Base-by-base conservation (phyloP, 2,329 filamentous ascomycete genomes). In the Xylariaceae sp. region DNA sequence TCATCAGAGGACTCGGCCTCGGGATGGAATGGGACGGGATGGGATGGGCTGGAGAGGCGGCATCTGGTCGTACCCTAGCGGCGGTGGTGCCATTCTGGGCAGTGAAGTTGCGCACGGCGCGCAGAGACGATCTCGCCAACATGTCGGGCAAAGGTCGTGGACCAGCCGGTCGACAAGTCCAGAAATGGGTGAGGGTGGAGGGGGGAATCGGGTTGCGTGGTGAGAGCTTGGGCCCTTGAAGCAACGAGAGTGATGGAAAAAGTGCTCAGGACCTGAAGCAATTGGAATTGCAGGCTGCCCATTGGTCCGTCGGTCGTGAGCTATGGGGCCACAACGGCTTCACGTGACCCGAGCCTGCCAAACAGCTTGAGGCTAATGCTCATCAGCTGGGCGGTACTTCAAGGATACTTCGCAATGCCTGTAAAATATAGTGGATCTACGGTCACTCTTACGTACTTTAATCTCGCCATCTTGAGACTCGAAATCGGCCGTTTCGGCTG, bases 41-140 rank as follows among this genome's bases (percentile, higher is more conserved):
- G 4, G 51, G 58, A n/a, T 58, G 39, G 23, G 23, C 23, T 30
- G 23, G 23, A 30, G 23, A 30, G 23, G 23, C 23, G 23, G 37
- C 37, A 41, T 41, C 37, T 47, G 47, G 67, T 71, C 86, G 83
- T 86, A 90, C 91, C 88, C 88, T 90, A 74, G 87, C 81, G 75
- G 85, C 84, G 76, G 85, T 81, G 75, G 87, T 82, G 78, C 84
- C 83, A 82, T 88, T 88, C 81, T 86, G 82, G 73, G 88, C 84
- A 78, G 87, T 88, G 82, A 92, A 83, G 74, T 88, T 84, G 86
- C 92, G 92, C 85, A 89, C 84, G 77, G 89, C 87, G 83, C 91
- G 91, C 84, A 95, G 81, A 80, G 86, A 86, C 80, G 92, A 91
- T 84, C 92, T 89, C 81, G 90, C 89, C 85, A 97, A 87, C 93